Base-by-base conservation (phyloP, 805 yeast genomes). In the Saccharomycopsis sp. region DNA sequence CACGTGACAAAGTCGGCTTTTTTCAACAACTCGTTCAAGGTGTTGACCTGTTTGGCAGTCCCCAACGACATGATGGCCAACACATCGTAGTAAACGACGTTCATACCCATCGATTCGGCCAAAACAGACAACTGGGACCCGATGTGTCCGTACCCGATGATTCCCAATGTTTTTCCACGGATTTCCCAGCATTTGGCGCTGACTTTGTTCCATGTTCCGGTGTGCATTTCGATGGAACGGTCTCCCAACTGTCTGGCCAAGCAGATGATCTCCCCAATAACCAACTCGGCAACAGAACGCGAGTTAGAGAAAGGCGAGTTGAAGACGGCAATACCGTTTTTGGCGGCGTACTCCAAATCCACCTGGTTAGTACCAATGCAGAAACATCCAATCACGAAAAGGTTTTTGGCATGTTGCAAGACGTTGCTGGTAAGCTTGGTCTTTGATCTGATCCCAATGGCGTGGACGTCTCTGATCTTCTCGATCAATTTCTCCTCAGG, bases 331-430 rank as follows among this genome's bases (percentile, higher is more conserved):
- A 92, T 82, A 76, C 99, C 99, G 53, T 82, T 80, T 68, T 85
- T 82, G 63, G 98, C 97, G 58, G 99, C 99, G 67, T 71, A 88
- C 65, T 88, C 89, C 63, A 91, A 79, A 72, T 94, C 95, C 57
- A 94, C 99, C 77, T 94, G 99, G 77, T 94, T 94, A 61, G 98
- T 94, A 68, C 99, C 99, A 66, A 94, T 94, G 80, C 99, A 94
- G 87, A 94, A 94, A 78, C 99, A 94, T 58, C 99, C 99, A 73
- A 94, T 78, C 34, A 83, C 91, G 24, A 88, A 88, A 73, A 94
- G 79, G 77, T 92, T 89, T 71, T 85, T 87, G 58, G 99, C 99
- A 66, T 88, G 89, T 63, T 82, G 78, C 66, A 94, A 78, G 29
- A 94, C 84, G 55, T 83, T 83, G 64, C 82, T 86, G 47, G 91